Conservation (phyloP, 2,329 filamentous ascomycete genomes). For the Fusarium lyarnte region DNA sequence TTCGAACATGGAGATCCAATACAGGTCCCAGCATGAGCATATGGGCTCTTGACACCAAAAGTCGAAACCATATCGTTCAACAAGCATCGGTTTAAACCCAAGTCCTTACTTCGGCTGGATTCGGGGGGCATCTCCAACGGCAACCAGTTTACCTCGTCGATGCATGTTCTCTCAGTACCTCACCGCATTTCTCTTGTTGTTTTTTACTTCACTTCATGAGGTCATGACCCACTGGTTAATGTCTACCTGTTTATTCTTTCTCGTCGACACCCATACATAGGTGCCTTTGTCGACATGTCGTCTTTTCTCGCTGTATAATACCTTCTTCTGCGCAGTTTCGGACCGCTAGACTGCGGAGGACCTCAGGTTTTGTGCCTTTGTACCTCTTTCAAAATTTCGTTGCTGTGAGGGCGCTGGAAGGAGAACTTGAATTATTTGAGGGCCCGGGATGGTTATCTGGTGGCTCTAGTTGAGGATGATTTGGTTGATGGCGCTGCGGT, state of each 20-base stretch:
- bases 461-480: conserved; percentile 23
- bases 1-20: conserved; percentile 25
- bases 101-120: conserved; percentile 38
- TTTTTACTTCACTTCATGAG: conserved; percentile 45
- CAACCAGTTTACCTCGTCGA: conserved; percentile 1
- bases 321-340: conserved; percentile 42
- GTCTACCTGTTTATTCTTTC: conserved; percentile 46
- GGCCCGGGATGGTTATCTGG: conserved; percentile 11
- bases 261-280: conserved; percentile 22
- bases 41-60: conserved; percentile 7
- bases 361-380: neutral
- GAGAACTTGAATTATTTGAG: neutral
- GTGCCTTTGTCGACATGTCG: conserved; percentile 23
- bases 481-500: conserved; percentile 12
- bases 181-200: conserved; percentile 17
- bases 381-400: conserved; percentile 16
- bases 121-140: conserved; percentile 19
- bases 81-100: conserved; percentile 18
- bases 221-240: conserved; percentile 50
- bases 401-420: neutral
- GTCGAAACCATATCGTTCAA: conserved; percentile 12
- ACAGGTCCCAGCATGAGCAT: conserved; percentile 25
- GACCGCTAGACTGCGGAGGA: conserved; percentile 41
- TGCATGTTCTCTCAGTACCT: conserved; percentile 17
- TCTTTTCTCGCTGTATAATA: conserved; percentile 46